phyloP scores from a whole-genome alignment of 176 grass and related monocot genomes.

The Puccinellia tenuiflora region DNA sequence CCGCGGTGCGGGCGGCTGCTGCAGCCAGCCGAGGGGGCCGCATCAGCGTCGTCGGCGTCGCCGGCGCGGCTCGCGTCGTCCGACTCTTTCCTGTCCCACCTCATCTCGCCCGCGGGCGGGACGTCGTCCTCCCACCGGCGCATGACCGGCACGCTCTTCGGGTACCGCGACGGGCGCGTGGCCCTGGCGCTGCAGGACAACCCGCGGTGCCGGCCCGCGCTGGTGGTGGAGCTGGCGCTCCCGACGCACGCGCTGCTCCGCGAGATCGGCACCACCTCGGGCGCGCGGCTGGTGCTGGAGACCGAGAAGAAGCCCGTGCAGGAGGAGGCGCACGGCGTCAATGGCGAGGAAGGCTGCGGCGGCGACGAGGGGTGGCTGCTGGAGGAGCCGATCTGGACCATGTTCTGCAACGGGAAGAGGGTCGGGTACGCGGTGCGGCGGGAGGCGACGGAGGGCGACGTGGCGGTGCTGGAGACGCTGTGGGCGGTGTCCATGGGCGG shows the following conservation, averaged over 20 bases:
- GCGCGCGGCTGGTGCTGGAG: slow-evolving; percentile 71
- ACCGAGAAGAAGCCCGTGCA: slow-evolving; percentile 52
- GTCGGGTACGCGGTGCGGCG: slow-evolving; percentile 57
- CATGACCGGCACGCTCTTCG: slow-evolving; percentile 64
- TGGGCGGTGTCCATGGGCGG: slow-evolving; percentile 71
- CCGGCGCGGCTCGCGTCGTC: neutral
- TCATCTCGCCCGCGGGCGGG: neutral
- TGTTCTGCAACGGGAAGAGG: slow-evolving; percentile 76
- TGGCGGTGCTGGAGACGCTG: slow-evolving; percentile 65
- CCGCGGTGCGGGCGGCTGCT: slow-evolving; percentile 28
- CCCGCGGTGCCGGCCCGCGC: slow-evolving; percentile 56
- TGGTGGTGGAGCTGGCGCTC: slow-evolving; percentile 68
- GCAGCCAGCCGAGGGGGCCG: neutral
- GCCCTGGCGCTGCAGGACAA: slow-evolving; percentile 64
- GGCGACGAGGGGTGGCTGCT: slow-evolving; percentile 36
- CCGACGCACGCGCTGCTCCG: slow-evolving; percentile 66
- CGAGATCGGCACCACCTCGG: slow-evolving; percentile 60
- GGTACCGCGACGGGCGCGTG: slow-evolving; percentile 48
- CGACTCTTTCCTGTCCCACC: slow-evolving; percentile 24
- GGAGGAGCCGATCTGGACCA: slow-evolving; percentile 69
- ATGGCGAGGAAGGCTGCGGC: neutral
- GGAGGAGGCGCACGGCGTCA: neutral
- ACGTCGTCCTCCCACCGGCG: neutral
- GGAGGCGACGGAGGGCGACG: slow-evolving; percentile 45
- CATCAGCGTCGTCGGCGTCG: neutral